A percentile compares a stretch with the other conserved stretches of the same genome.
phyloP scores from a whole-genome alignment of 768 basidiomycete species.

The Pleurotus djamor region DNA sequence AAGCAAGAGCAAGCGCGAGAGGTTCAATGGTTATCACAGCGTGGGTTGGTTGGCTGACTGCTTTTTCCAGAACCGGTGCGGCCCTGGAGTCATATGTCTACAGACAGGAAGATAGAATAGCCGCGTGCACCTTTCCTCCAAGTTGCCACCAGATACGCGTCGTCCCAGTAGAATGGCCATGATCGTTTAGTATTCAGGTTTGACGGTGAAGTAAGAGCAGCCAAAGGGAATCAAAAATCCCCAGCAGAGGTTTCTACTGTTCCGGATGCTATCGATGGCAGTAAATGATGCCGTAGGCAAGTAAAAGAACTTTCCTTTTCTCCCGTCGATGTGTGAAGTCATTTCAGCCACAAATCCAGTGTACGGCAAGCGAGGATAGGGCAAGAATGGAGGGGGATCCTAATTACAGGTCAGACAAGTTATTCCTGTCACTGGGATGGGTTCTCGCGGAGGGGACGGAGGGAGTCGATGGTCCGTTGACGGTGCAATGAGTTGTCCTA shows the following conservation, averaged over 20 bases:
- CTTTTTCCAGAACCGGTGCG: neutral
- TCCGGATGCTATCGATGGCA: neutral
- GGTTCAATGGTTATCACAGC: neutral
- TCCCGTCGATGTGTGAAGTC: too few relatives aligned
- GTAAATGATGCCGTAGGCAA: too few relatives aligned
- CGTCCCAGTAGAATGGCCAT: neutral
- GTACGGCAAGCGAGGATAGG: too few relatives aligned
- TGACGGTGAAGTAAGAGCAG: neutral
- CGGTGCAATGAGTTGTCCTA: too few relatives aligned
- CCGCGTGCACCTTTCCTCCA: neutral
- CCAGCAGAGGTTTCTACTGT: neutral
- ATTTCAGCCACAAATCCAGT: too few relatives aligned
- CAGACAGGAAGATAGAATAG: neutral
- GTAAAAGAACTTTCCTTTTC: too few relatives aligned
- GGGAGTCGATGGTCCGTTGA: too few relatives aligned
- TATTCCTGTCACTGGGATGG: too few relatives aligned
- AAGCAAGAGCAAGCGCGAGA: too few relatives aligned
- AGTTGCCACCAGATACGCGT: neutral
- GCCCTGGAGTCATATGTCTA: constrained; percentile 6
- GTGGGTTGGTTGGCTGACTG: neutral
- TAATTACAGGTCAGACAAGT: too few relatives aligned
- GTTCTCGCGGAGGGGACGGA: too few relatives aligned
- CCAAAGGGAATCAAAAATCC: neutral
- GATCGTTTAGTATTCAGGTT: neutral
- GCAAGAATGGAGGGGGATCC: too few relatives aligned